Percentiles rank a stretch among this genome's conserved stretches.
phyloP scores from a whole-genome alignment of 495 filamentous ascomycete species.

The Aspergillus biplanus region DNA sequence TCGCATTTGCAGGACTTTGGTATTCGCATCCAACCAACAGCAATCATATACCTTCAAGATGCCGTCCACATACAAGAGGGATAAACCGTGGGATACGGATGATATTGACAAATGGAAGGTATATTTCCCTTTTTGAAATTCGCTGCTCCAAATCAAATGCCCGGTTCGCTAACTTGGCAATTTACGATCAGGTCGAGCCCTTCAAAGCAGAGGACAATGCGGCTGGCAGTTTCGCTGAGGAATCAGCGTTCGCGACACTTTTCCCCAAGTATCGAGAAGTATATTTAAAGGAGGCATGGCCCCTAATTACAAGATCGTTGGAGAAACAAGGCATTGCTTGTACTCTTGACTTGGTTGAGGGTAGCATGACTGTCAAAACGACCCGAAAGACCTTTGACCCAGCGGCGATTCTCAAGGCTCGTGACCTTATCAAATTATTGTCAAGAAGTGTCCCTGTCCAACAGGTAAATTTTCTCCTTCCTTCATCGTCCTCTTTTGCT shows the following conservation, averaged over 20 bases:
- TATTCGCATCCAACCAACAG: conserved; percentile 21
- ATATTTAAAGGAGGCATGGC: conserved; percentile 93
- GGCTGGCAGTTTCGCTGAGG: conserved; percentile 85
- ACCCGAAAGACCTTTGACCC: conserved; percentile 95
- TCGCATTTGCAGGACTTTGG: conserved; percentile 27
- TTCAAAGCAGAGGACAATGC: conserved; percentile 87
- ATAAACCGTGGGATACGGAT: conserved; percentile 97
- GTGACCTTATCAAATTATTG: conserved; percentile 92
- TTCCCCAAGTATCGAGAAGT: conserved; percentile 98
- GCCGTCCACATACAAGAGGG: conserved; percentile 92
- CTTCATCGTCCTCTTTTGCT: not conserved
- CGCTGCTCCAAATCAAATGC: not conserved
- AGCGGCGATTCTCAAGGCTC: conserved; percentile 89
- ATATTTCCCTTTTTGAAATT: conserved; percentile 11
- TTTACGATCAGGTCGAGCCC: conserved; percentile 62
- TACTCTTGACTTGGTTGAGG: conserved; percentile 91
- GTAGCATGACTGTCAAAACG: conserved; percentile 93
- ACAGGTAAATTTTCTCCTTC: conserved; percentile 47
- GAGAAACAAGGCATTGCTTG: conserved; percentile 84
- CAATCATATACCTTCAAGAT: conserved; percentile 50
- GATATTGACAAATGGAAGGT: conserved; percentile 98
- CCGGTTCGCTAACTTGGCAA: conserved; percentile 22
- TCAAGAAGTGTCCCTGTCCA: conserved; percentile 90
- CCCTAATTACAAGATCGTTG: conserved; percentile 74
- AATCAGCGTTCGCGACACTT: conserved; percentile 86